Percentiles rank a stretch among this genome's conserved stretches.
phyloP scores from a whole-genome alignment of 345 rosid species.

The Toxicodendron radicans region DNA sequence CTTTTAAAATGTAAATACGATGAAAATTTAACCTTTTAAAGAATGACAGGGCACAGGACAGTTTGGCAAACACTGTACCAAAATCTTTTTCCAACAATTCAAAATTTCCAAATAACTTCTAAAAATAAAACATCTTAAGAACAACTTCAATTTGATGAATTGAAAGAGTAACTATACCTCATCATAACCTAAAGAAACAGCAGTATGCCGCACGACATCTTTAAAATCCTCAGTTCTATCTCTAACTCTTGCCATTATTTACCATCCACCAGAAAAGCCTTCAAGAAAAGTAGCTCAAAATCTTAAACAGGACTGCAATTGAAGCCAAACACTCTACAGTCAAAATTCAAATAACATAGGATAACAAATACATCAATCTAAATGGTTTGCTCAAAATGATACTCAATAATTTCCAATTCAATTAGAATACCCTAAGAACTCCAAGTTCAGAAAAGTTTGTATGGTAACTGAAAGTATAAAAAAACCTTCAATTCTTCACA shows the following conservation, averaged over 20 bases:
- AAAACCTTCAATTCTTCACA: not conserved
- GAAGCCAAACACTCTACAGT: not conserved
- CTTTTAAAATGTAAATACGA: not conserved
- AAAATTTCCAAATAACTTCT: not conserved
- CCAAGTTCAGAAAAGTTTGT: not conserved
- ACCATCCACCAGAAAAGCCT: not conserved
- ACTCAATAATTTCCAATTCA: not conserved
- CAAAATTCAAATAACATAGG: not conserved
- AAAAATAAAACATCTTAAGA: not conserved
- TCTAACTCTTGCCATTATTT: slow-evolving; percentile 64
- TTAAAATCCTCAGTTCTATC: slow-evolving; percentile 87
- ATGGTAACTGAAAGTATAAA: not conserved
- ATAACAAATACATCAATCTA: not conserved
- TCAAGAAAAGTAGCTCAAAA: not conserved
- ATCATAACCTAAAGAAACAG: slow-evolving; percentile 56
- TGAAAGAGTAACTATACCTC: slow-evolving; percentile 45
- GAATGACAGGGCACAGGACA: not conserved
- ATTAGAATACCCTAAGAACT: not conserved
- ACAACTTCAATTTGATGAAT: not conserved
- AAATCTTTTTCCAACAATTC: not conserved
- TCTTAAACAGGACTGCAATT: not conserved
- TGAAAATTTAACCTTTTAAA: not conserved
- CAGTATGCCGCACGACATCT: slow-evolving; percentile 67
- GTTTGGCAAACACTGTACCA: not conserved
- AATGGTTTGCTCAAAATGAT: not conserved